These are phyloP conservation scores for Sapria himalayana DNA, from an alignment of 345 rosid genomes.

Conservation along the genomic window DNA sequence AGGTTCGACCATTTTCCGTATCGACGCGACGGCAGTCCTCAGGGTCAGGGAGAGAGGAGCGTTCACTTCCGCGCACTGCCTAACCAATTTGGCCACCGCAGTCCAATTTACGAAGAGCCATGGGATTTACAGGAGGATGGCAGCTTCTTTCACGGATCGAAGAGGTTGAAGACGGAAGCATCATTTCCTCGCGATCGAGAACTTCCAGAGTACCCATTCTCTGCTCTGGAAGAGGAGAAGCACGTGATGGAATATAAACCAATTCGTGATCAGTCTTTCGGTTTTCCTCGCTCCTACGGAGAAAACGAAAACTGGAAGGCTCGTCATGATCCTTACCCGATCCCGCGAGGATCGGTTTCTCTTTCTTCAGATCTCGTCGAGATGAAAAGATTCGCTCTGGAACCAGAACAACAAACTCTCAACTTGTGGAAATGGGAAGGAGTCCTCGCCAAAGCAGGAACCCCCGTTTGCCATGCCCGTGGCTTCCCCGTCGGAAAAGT, in stretches of 20 bases:
- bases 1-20: slow-evolving; percentile 31
- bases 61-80: slow-evolving; percentile 21
- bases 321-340: slow-evolving; percentile 32
- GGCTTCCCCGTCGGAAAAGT: slow-evolving; percentile 88
- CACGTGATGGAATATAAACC: slow-evolving; percentile 34
- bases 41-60: slow-evolving; percentile 24
- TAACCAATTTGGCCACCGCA: slow-evolving; percentile 19
- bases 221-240: slow-evolving; percentile 39
- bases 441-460: slow-evolving; percentile 82
- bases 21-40: slow-evolving; percentile 39
- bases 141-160: slow-evolving; percentile 29
- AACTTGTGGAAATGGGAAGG: slow-evolving; percentile 99
- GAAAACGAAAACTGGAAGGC: slow-evolving; percentile 29
- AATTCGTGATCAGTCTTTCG: slow-evolving; percentile 16
- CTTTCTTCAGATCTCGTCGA: slow-evolving; percentile 24
- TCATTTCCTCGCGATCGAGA: slow-evolving; percentile 42
- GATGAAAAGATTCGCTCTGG: slow-evolving; percentile 36
- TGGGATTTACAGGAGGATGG: slow-evolving; percentile 63
- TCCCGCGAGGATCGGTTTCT: slow-evolving; percentile 21
- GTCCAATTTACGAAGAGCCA: slow-evolving; percentile 34
- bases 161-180: slow-evolving; percentile 48
- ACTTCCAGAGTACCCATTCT: slow-evolving; percentile 40
- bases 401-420: slow-evolving; percentile 27
- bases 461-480: slow-evolving; percentile 75
- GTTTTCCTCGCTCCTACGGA: slow-evolving; percentile 15